Evolutionary conservation across 371 early-diverging fungal species (phyloP).

Genomic region (Mucor mucedo): DNA sequence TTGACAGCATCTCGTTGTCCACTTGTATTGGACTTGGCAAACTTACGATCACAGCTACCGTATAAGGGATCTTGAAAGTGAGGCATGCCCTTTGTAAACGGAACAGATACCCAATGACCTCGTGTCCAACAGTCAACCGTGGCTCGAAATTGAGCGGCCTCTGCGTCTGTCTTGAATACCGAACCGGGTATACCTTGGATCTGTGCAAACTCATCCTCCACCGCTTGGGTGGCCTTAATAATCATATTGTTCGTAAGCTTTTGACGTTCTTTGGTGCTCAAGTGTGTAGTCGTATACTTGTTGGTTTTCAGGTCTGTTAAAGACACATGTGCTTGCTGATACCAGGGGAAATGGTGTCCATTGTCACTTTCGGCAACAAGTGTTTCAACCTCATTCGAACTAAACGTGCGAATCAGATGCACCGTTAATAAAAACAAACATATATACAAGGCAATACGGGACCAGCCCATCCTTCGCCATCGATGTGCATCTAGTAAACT

Average conservation of each 20-base stretch:
- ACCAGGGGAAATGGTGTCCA: conserved; percentile 21
- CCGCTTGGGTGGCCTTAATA: conserved; percentile 5
- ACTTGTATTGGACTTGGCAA: conserved; percentile 9
- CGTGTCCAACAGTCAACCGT: conserved; percentile 39
- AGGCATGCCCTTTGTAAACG: conserved; percentile 10
- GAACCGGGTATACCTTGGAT: conserved; percentile 30
- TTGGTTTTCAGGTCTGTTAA: conserved; percentile 1
- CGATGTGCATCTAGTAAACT: conserved; percentile 14
- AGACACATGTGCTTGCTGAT: conserved; percentile 12
- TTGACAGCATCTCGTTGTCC: conserved; percentile 26
- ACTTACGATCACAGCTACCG: conserved; percentile 43
- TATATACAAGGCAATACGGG: conserved; percentile 16
- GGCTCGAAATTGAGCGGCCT: conserved; percentile 18
- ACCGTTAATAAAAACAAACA: conserved; percentile 7
- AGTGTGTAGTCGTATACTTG: conserved; percentile 13
- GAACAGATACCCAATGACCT: conserved; percentile 29
- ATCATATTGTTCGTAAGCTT: conserved; percentile 11
- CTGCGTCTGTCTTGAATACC: conserved; percentile 4
- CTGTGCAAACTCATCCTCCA: neutral
- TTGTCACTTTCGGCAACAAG: no score
- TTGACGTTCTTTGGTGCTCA: conserved; percentile 20
- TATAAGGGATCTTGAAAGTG: conserved; percentile 55
- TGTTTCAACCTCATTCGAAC: no score
- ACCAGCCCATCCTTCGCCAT: conserved; percentile 22
- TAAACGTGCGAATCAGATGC: conserved; percentile 17